Base-by-base conservation (phyloP, 2,329 filamentous ascomycete genomes). In the Lasiodiplodia sp. region DNA sequence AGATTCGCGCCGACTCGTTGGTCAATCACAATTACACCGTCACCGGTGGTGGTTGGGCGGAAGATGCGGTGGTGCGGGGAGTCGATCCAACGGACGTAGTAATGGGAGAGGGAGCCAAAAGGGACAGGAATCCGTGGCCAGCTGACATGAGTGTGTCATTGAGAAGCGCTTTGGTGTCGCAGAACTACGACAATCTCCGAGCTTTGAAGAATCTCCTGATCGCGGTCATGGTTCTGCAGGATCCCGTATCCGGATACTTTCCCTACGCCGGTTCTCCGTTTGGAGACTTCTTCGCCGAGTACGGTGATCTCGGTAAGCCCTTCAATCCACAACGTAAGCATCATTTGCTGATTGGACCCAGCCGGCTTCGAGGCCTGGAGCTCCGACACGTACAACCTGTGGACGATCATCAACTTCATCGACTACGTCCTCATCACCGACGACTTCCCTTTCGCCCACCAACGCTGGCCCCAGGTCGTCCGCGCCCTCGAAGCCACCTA, bases 391-490 rank as follows among this genome's bases (percentile, higher is more conserved):
- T 79, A 79, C 58, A 76, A 79, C 67, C 82, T 87, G 74, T 86
- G 85, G 78, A 85, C 84, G 1, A 82, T 89, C 76, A 85, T 89
- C 53, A 86, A 86, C 2, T 85, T 84, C 6, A 86, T 87, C 73
- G 86, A 88, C 64, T 89, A 89, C 71, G 80, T 87, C 56, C 79
- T 88, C 2, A 88, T 83, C 70, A 85, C 85, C 1, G 84, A 85
- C 25, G 85, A 89, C 55, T 38, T 57, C 28, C 14, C n/a, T 5
- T 56, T 56, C 52, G 52, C 52, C 52, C 25, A 25, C 52, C 52
- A 34, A n/a, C 52, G 31, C 52, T 56, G 52, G 52, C 0, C 52
- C 52, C 25, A 34, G 28, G n/a, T 56, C 52, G 28, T 56, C 52
- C 52, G 52, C 52, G 52, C 52, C 28, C 52, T 56, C 11, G 52